Evolutionary conservation across 2,329 filamentous ascomycete genomes (phyloP).

Genomic region (Curvularia lunata): DNA sequence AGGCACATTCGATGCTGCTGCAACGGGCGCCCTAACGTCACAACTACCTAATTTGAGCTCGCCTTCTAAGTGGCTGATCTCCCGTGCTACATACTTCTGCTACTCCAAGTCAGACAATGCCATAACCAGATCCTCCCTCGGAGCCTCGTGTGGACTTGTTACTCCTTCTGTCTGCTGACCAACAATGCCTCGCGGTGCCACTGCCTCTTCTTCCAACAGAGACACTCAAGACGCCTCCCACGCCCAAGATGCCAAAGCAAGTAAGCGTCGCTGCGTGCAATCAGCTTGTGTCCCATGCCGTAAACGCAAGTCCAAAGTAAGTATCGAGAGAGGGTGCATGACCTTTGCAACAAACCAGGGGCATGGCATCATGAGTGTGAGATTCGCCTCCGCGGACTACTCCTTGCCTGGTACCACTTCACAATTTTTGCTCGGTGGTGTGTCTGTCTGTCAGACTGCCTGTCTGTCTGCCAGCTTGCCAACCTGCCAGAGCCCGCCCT

Average conservation of each 20-base stretch:
- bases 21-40: slow-evolving; percentile 21
- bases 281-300: slow-evolving; percentile 58
- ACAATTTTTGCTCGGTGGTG: not conserved
- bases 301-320: slow-evolving; percentile 59
- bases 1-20: slow-evolving; percentile 14
- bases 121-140: slow-evolving; percentile 25
- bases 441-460: slow-evolving; percentile 2
- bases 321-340: slow-evolving; percentile 12
- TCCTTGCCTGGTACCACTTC: not conserved
- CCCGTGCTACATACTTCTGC: slow-evolving; percentile 5
- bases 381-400: slow-evolving; percentile 31
- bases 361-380: slow-evolving; percentile 14
- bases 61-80: slow-evolving; percentile 18
- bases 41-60: slow-evolving; percentile 12
- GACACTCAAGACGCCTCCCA: slow-evolving; percentile 28
- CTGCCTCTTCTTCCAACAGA: slow-evolving; percentile 26
- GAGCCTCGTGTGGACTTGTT: slow-evolving; percentile 23
- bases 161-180: slow-evolving; percentile 14
- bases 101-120: slow-evolving; percentile 21
- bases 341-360: not conserved
- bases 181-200: slow-evolving; percentile 40
- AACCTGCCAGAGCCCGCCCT: not conserved
- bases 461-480: slow-evolving; percentile 1
- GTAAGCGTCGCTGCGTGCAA: slow-evolving; percentile 46
- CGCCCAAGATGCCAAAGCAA: slow-evolving; percentile 31